Conservation (phyloP, 2,329 filamentous ascomycete genomes). For the Calonectria pseudoturangicola region DNA sequence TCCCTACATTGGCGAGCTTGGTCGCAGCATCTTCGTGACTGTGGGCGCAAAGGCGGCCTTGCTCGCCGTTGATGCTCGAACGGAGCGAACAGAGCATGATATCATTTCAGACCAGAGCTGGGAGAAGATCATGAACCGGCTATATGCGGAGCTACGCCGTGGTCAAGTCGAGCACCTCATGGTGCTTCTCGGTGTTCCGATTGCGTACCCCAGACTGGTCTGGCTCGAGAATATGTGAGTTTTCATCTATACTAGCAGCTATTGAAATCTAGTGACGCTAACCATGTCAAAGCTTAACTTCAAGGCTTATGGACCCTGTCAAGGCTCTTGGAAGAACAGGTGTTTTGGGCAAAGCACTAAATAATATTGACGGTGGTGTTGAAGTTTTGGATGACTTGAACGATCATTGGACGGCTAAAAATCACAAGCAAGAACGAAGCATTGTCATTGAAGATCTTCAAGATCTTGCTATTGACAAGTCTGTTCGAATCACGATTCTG, state of each 20-base stretch:
- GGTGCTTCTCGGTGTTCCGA: constrained; percentile 88
- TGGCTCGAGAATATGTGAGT: constrained; percentile 83
- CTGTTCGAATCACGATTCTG: constrained; percentile 91
- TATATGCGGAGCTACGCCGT: constrained; percentile 86
- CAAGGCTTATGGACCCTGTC: constrained; percentile 88
- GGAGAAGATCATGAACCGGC: constrained; percentile 89
- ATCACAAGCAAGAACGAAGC: constrained; percentile 92
- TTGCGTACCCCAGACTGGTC: constrained; percentile 85
- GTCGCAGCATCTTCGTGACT: constrained; percentile 89
- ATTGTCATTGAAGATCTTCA: constrained; percentile 93
- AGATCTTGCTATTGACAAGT: constrained; percentile 94
- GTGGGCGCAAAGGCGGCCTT: constrained; percentile 88
- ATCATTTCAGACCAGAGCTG: constrained; percentile 88
- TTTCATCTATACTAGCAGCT: not conserved
- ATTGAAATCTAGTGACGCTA: constrained; percentile 49
- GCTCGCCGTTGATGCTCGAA: constrained; percentile 92
- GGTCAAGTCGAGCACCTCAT: constrained; percentile 93
- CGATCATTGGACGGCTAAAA: constrained; percentile 97
- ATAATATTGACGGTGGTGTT: constrained; percentile 92
- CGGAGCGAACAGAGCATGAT: constrained; percentile 89
- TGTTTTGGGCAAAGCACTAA: constrained; percentile 85
- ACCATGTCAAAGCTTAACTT: constrained; percentile 80
- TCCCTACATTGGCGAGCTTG: constrained; percentile 91
- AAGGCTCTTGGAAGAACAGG: constrained; percentile 91
- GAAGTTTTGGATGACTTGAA: constrained; percentile 95